Conservation (phyloP, 192 early-diverging fungal species). For the Gorgonomyces haynaldii region DNA sequence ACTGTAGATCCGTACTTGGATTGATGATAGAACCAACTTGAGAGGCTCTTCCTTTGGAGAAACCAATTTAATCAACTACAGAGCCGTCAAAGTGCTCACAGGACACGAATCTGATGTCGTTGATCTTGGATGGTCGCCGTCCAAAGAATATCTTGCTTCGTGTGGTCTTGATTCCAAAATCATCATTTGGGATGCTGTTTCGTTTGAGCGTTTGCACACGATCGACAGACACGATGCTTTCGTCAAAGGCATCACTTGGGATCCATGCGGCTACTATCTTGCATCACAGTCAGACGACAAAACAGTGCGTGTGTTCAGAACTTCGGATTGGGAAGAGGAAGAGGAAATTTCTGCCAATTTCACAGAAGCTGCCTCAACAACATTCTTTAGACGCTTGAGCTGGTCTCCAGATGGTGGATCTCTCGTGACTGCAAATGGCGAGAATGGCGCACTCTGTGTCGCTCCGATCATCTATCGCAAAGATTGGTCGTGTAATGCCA, state of each 20-base stretch:
- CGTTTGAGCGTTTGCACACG: constrained; percentile 48
- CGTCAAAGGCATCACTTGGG: constrained; percentile 94
- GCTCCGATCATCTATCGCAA: constrained; percentile 70
- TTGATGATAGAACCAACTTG: not conserved
- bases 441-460: constrained; percentile 62
- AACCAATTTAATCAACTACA: constrained; percentile 57
- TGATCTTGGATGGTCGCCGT: constrained; percentile 85
- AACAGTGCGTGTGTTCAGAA: constrained; percentile 72
- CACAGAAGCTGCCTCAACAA: constrained; percentile 63
- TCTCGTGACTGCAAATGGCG: constrained; percentile 82
- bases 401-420: constrained; percentile 97
- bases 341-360: constrained; percentile 62
- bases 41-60: constrained; percentile 6
- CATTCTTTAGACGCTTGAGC: constrained; percentile 81
- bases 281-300: constrained; percentile 92
- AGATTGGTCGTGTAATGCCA: constrained; percentile 65
- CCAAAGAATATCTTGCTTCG: constrained; percentile 74
- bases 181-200: constrained; percentile 73
- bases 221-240: constrained; percentile 68
- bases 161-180: constrained; percentile 77
- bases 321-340: constrained; percentile 78
- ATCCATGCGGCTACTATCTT: constrained; percentile 87
- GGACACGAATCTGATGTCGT: constrained; percentile 87
- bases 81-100: constrained; percentile 57
- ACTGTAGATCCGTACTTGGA: constrained; percentile 49